Evolutionary conservation across 192 early-diverging fungal genomes (phyloP).

Genomic region (Backusella australiensis): DNA sequence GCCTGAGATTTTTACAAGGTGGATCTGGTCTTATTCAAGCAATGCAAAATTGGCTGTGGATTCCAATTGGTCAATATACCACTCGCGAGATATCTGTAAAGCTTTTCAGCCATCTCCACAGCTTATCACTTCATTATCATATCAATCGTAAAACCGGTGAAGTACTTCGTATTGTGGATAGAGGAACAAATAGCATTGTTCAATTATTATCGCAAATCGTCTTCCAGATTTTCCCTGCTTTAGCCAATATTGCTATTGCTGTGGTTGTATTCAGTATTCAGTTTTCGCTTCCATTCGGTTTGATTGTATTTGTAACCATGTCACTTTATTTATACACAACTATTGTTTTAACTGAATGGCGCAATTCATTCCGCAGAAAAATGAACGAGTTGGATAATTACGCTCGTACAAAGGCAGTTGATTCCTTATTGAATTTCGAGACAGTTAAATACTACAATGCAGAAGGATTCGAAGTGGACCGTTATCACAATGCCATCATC

Average conservation of each 20-base stretch:
- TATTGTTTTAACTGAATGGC: slow-evolving; percentile 86
- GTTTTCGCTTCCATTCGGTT: slow-evolving; percentile 73
- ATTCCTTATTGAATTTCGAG: slow-evolving; percentile 96
- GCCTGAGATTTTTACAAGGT: slow-evolving; percentile 72
- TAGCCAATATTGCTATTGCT: slow-evolving; percentile 83
- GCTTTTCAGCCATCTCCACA: slow-evolving; percentile 89
- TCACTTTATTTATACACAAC: slow-evolving; percentile 76
- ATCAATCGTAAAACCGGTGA: slow-evolving; percentile 94
- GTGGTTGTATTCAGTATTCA: slow-evolving; percentile 67
- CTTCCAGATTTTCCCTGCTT: slow-evolving; percentile 88
- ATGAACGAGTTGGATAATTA: slow-evolving; percentile 88
- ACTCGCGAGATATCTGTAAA: slow-evolving; percentile 86
- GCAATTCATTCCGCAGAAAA: slow-evolving; percentile 71
- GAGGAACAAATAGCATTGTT: slow-evolving; percentile 70
- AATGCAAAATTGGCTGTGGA: slow-evolving; percentile 82
- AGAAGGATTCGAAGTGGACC: slow-evolving; percentile 77
- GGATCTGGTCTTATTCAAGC: slow-evolving; percentile 68
- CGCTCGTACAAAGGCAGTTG: slow-evolving; percentile 80
- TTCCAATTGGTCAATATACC: slow-evolving; percentile 90
- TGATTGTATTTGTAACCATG: slow-evolving; percentile 88
- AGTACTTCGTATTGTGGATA: slow-evolving; percentile 85
- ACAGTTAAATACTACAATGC: slow-evolving; percentile 97
- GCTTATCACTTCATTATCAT: slow-evolving; percentile 86
- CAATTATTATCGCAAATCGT: slow-evolving; percentile 76
- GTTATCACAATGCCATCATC: slow-evolving; percentile 77